phyloP scores from a whole-genome alignment of 2,329 filamentous ascomycete genomes.

The Talaromyces albobiverticillius region DNA sequence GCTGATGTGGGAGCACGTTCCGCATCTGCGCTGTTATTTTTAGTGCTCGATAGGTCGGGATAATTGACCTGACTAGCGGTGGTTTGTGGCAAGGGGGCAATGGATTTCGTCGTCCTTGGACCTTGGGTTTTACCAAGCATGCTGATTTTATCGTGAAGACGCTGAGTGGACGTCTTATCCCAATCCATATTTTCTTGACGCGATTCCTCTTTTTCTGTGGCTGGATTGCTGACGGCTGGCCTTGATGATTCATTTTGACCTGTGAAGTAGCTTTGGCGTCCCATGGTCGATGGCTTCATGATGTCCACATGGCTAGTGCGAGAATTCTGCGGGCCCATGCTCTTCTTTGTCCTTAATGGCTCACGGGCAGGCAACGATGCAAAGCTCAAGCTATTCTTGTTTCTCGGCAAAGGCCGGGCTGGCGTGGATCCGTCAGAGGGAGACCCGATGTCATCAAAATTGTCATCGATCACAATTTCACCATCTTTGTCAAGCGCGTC shows the following conservation, averaged over 20 bases:
- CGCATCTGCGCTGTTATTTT: constrained; percentile 20
- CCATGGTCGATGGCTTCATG: constrained; percentile 37
- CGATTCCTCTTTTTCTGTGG: constrained; percentile 37
- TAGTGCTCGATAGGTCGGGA: constrained; percentile 31
- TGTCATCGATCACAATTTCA: constrained; percentile 32
- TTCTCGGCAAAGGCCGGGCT: constrained; percentile 65
- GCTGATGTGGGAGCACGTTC: constrained; percentile 23
- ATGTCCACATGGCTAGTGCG: constrained; percentile 76
- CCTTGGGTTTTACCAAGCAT: constrained; percentile 59
- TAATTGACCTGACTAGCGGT: constrained; percentile 33
- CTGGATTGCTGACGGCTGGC: constrained; percentile 28
- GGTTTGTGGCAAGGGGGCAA: constrained; percentile 31
- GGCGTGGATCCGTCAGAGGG: constrained; percentile 49
- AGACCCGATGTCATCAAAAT: constrained; percentile 46
- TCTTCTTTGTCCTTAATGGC: constrained; percentile 79
- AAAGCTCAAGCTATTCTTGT: constrained; percentile 94
- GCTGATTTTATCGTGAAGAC: constrained; percentile 88
- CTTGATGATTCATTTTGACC: constrained; percentile 64
- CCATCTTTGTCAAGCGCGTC: constrained; percentile 23
- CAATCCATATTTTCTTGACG: constrained; percentile 43
- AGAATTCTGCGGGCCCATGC: constrained; percentile 69
- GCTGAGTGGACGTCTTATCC: constrained; percentile 84
- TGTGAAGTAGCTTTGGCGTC: constrained; percentile 70
- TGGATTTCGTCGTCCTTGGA: constrained; percentile 45
- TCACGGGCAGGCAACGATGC: constrained; percentile 88